Base-by-base conservation (phyloP, 1,284 basidiomycete species). In the Ustilago tritici region DNA sequence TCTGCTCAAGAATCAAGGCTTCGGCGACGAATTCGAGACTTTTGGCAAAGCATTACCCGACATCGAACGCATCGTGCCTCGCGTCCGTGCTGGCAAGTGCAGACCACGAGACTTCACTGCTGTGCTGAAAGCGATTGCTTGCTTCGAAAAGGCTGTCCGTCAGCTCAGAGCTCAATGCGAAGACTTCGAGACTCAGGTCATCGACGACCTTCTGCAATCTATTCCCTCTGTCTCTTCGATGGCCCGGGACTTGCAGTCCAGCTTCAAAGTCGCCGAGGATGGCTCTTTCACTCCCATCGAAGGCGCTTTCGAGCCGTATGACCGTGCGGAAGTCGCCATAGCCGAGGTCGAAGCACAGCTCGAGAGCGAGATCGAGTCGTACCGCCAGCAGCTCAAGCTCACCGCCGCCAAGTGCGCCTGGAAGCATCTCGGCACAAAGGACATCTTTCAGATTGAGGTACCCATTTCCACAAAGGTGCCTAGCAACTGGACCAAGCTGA, bases 391-490 rank as follows among this genome's bases (percentile, higher is more conserved):
- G 68, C 77, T 86, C 56, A 70, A 76, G 47, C 74, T 85, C 38
- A 67, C 59, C 14, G 34, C 60, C 12, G 59, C 67, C 63, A 70
- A 75, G 49, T 80, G 82, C 52, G 67, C 68, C 10, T 86, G 83
- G 82, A 86, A 86, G 71, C 83, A 86, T 66, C 70, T 84, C 31
- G 84, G 84, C 41, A 82, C 84, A 52, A 86, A 86, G 62, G 84
- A 86, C 65, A 86, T 86, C 23, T 85, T 82, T 72, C 83, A 84
- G 64, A 62, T 86, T 46, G 84, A 86, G 56, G 82, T 86, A 61
- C 83, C 84, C 6, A 65, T 76, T 19, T 63, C 76, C 46, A 84
- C 81, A 12, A 78, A 76, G 43, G 84, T 86, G 38, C 84, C 84
- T 9, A 68, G 74, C 53, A 77, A 76, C 49, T 86, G 84, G 84